Evolutionary conservation across 345 rosid genomes (phyloP).

Genomic region (Chamaenerion angustifolium): DNA sequence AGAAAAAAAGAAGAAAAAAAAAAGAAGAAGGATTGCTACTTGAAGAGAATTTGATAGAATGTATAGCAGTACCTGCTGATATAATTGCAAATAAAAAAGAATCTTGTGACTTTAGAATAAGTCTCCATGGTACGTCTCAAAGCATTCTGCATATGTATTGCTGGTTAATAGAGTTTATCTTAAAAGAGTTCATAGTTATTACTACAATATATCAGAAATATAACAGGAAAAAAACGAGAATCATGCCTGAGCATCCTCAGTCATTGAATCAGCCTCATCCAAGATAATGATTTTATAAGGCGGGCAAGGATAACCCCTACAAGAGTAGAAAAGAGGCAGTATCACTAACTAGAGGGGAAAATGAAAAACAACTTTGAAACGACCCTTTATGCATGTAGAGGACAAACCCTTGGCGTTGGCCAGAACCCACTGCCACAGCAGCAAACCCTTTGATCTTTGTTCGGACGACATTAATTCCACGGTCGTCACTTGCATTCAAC

Average conservation of each 20-base stretch:
- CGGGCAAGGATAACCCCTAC: constrained; percentile 84
- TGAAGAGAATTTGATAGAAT: constrained; percentile 3
- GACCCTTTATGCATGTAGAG: neutral
- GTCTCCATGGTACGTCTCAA: constrained; percentile 97
- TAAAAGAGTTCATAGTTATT: too few relatives aligned
- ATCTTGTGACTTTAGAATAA: constrained; percentile 87
- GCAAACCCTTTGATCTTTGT: constrained; percentile 95
- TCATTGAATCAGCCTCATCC: constrained; percentile 98
- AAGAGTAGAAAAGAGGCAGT: constrained; percentile 5
- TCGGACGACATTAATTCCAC: constrained; percentile 91
- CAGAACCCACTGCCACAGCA: constrained; percentile 80
- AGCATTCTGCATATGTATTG: constrained; percentile 44
- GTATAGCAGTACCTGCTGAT: constrained; percentile 64
- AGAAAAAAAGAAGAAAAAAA: neutral
- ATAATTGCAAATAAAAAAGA: constrained; percentile 86
- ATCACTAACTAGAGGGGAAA: neutral
- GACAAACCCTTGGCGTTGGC: constrained; percentile 51
- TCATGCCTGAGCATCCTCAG: constrained; percentile 96
- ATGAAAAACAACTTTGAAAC: neutral
- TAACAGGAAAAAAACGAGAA: too few relatives aligned
- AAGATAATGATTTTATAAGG: constrained; percentile 80
- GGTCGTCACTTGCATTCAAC: constrained; percentile 97
- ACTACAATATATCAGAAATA: too few relatives aligned
- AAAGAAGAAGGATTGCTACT: neutral
- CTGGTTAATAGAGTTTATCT: neutral